Evolutionary conservation across 2,329 filamentous ascomycete genomes (phyloP).

Genomic region (Fusarium tuaranense): DNA sequence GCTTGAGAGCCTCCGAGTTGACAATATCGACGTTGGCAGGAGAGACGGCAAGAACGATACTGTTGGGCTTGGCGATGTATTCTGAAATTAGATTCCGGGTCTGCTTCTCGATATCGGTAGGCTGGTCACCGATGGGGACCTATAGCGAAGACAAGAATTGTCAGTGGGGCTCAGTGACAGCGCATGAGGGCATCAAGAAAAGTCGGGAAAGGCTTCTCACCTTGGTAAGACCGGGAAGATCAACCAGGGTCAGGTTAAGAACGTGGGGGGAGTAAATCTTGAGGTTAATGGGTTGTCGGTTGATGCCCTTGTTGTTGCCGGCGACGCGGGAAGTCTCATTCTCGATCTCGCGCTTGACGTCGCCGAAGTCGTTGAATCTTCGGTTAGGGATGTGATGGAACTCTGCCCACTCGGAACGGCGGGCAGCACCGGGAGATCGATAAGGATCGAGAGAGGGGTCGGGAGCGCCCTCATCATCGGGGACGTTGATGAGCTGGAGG

Average conservation of each 20-base stretch:
- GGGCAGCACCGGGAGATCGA: conserved; percentile 78
- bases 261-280: conserved; percentile 99
- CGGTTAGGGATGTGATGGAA: conserved; percentile 95
- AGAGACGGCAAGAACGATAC: conserved; percentile 95
- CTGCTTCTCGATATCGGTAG: conserved; percentile 98
- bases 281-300: conserved; percentile 95
- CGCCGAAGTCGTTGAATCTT: conserved; percentile 89
- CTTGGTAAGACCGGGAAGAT: conserved; percentile 96
- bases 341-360: conserved; percentile 97
- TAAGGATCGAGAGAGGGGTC: conserved; percentile 78
- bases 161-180: conserved; percentile 35
- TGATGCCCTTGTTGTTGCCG: conserved; percentile 98
- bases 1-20: conserved; percentile 96
- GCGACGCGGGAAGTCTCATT: conserved; percentile 92
- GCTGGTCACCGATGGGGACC: conserved; percentile 98
- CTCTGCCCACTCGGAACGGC: conserved; percentile 85
- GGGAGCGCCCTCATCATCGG: conserved; percentile 75
- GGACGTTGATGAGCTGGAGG: conserved; percentile 97
- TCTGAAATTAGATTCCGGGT: conserved; percentile 96
- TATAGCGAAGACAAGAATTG: conserved; percentile 47
- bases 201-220: conserved; percentile 56
- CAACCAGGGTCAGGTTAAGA: conserved; percentile 94
- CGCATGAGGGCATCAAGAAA: conserved; percentile 20
- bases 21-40: conserved; percentile 98
- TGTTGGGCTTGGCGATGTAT: conserved; percentile 99